Percentiles rank a stretch among this genome's conserved stretches.
Evolutionary conservation across 306 rosid genomes (phyloP).

Genomic region (Cicer yamashitae): DNA sequence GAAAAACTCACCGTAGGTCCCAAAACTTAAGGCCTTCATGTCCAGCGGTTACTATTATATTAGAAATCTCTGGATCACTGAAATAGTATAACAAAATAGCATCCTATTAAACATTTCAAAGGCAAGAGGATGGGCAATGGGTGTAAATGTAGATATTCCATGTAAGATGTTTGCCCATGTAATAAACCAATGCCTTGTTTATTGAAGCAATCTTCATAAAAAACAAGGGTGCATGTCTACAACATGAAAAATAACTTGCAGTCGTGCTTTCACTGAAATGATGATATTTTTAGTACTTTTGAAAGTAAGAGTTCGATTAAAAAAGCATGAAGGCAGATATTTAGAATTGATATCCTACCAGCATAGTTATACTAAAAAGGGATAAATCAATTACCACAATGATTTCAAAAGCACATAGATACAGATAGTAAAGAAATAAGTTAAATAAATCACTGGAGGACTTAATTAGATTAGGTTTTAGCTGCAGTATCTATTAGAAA

Average conservation of each 20-base stretch:
- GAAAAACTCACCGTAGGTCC: slow-evolving; percentile 77
- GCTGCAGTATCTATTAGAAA: slow-evolving; percentile 16
- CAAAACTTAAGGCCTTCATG: slow-evolving; percentile 94
- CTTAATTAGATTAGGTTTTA: slow-evolving; percentile 32
- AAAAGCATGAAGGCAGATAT: slow-evolving; percentile 6
- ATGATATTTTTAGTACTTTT: not conserved
- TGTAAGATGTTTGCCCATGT: slow-evolving; percentile 4
- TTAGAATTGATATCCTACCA: slow-evolving; percentile 12
- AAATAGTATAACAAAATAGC: slow-evolving; percentile 41
- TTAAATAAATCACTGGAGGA: slow-evolving; percentile 14
- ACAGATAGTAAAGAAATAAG: not conserved
- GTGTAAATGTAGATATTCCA: slow-evolving; percentile 8
- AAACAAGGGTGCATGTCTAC: slow-evolving; percentile 12
- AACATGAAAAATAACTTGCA: slow-evolving; percentile 1
- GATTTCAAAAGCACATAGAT: slow-evolving; percentile 29
- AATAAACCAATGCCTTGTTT: slow-evolving; percentile 23
- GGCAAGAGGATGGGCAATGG: slow-evolving; percentile 33
- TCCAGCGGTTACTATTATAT: slow-evolving; percentile 80
- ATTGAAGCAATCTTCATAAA: slow-evolving; percentile 25
- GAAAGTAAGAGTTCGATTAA: not conserved
- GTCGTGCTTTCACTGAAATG: slow-evolving; percentile 12
- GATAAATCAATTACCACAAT: slow-evolving; percentile 24
- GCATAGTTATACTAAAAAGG: slow-evolving; percentile 20
- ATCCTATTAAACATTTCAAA: slow-evolving; percentile 8
- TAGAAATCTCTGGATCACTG: slow-evolving; percentile 76